Evolutionary conservation across 768 basidiomycete species (phyloP).

Genomic region (Collybiopsis confluens): DNA sequence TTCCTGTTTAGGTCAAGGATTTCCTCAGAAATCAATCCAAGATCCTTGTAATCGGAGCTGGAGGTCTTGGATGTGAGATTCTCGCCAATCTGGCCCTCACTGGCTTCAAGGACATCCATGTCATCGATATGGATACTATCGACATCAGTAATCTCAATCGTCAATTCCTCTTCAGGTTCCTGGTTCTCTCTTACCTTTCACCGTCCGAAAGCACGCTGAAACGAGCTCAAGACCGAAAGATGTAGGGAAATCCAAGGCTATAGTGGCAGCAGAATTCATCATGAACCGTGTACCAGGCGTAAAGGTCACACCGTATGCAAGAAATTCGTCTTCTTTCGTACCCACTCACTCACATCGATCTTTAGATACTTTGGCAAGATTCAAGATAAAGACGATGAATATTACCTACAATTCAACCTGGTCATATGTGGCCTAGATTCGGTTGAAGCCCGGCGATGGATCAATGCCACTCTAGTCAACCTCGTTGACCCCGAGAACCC

Average conservation of each 20-base stretch:
- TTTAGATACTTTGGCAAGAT: constrained; percentile 93
- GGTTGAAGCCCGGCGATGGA: constrained; percentile 96
- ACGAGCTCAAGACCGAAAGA: constrained; percentile 63
- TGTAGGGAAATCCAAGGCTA: constrained; percentile 92
- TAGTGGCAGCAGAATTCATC: constrained; percentile 90
- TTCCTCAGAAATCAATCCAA: constrained; percentile 84
- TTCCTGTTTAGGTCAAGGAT: constrained; percentile 66
- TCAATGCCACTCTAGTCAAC: constrained; percentile 95
- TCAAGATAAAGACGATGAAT: constrained; percentile 93
- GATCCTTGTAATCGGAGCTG: constrained; percentile 96
- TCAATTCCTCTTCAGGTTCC: constrained; percentile 94
- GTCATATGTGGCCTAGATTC: constrained; percentile 97
- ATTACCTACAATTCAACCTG: constrained; percentile 95
- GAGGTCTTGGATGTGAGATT: constrained; percentile 96
- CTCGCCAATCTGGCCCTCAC: constrained; percentile 92
- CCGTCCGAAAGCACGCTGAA: neutral
- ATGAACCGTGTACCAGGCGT: constrained; percentile 96
- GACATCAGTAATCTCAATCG: constrained; percentile 98
- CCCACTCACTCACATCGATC: neutral
- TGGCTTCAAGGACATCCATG: constrained; percentile 97
- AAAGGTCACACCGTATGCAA: constrained; percentile 91
- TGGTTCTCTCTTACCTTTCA: constrained; percentile 4
- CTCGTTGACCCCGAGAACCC: constrained; percentile 91
- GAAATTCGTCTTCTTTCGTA: neutral
- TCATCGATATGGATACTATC: constrained; percentile 99